phyloP scores from a whole-genome alignment of 441 rosid genomes.

The Cnidoscolus chayamansa region DNA sequence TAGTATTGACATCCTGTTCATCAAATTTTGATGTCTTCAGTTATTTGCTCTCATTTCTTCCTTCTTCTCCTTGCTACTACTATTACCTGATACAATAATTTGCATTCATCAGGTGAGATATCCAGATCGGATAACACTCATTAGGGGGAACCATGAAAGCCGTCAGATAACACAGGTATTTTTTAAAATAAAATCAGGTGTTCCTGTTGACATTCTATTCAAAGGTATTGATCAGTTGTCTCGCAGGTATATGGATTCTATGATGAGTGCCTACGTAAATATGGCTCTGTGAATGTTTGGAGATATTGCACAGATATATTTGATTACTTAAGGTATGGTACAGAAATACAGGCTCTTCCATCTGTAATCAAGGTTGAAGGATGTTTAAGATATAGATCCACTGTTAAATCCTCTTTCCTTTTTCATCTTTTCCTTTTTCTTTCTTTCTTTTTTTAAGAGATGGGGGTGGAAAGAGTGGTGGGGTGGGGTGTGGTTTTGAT shows the following conservation, averaged over 20 bases:
- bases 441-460: no score
- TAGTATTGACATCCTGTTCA: constrained; percentile 2
- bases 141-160: constrained; percentile 94
- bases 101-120: constrained; percentile 65
- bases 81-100: constrained; percentile 7
- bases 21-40: neutral
- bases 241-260: constrained; percentile 88
- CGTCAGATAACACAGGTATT: constrained; percentile 91
- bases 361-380: constrained; percentile 17
- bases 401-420: neutral
- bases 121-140: constrained; percentile 89
- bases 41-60: neutral
- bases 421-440: no score
- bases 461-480: neutral
- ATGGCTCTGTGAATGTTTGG: constrained; percentile 94
- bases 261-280: constrained; percentile 86
- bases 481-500: neutral
- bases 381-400: constrained; percentile 11
- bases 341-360: constrained; percentile 7
- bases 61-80: neutral
- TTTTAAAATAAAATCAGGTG: neutral
- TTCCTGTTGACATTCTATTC: constrained; percentile 9
- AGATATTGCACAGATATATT: constrained; percentile 95
- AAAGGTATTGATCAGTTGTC: constrained; percentile 23
- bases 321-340: constrained; percentile 80